Evolutionary conservation across 768 basidiomycete genomes (phyloP), one percentile per base, ranked within the genome.

Genomic region (Dendrothele bispora): DNA sequence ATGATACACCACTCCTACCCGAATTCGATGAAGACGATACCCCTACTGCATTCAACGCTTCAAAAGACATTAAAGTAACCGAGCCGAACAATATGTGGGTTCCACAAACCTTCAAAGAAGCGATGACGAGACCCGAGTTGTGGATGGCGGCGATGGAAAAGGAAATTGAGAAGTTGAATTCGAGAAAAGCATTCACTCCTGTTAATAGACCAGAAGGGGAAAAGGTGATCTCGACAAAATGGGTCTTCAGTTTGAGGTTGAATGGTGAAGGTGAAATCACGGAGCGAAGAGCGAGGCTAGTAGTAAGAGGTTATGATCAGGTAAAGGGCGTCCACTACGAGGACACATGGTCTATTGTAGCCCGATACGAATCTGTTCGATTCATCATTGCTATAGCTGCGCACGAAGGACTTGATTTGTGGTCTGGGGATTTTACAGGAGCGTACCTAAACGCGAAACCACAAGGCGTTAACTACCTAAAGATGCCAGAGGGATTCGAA

Each of bases 321-420:
- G n/a, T n/a, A n/a, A n/a, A n/a, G n/a, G n/a, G n/a, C n/a, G n/a
- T n/a, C n/a, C n/a, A n/a, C n/a, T n/a, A n/a, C n/a, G n/a, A n/a
- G n/a, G n/a, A n/a, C n/a, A n/a, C n/a, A n/a, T n/a, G n/a, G n/a
- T n/a, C n/a, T n/a, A n/a, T n/a, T n/a, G n/a, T n/a, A n/a, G n/a
- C n/a, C n/a, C n/a, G n/a, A n/a, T n/a, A n/a, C n/a, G n/a, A n/a
- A n/a, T n/a, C n/a, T n/a, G n/a, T n/a, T n/a, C 52, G 39, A 52
- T 25, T 20, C 10, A 12, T 17, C 8, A 47, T 69, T 11, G 57
- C 64, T 2, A 17, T 67, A 35, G 35, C 66, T 2, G 63, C 64
- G 1, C n/a, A 10, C 10, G 11, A 10, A 10, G 30, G 30, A n/a
- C n/a, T n/a, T n/a, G n/a, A n/a, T n/a, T n/a, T n/a, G n/a, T n/a